These are phyloP conservation scores for Sporothrix luriei DNA, from an alignment of 2,329 filamentous ascomycete genomes.

Conservation along the genomic window DNA sequence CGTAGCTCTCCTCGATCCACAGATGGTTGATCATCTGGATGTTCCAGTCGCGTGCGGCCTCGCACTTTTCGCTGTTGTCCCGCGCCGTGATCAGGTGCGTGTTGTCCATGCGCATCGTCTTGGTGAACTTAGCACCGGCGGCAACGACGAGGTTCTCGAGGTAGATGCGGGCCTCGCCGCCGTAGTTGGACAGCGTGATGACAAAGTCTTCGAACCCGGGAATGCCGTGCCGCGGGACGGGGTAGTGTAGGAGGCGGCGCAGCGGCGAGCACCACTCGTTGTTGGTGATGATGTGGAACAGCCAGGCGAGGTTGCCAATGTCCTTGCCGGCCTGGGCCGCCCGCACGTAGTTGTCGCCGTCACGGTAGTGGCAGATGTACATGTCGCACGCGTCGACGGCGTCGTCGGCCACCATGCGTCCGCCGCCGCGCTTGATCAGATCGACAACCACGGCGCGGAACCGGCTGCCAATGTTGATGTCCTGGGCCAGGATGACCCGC, in stretches of 20 bases:
- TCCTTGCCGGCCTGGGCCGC: constrained; percentile 78
- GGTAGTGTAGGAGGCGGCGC: constrained; percentile 84
- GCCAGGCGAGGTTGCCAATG: constrained; percentile 90
- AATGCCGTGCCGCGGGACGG: constrained; percentile 74
- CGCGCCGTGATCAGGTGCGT: constrained; percentile 94
- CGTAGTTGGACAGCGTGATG: constrained; percentile 95
- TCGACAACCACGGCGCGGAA: constrained; percentile 68
- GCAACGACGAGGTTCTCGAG: constrained; percentile 88
- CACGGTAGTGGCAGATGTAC: constrained; percentile 84
- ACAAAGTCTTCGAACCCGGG: constrained; percentile 74
- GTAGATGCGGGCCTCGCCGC: constrained; percentile 89
- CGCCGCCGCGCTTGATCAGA: constrained; percentile 72
- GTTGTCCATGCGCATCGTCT: constrained; percentile 92
- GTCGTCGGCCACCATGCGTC: constrained; percentile 66
- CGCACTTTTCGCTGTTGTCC: constrained; percentile 86
- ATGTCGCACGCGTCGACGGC: constrained; percentile 72
- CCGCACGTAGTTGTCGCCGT: constrained; percentile 73
- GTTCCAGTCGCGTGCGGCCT: constrained; percentile 89
- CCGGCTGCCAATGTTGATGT: constrained; percentile 70
- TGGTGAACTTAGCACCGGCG: constrained; percentile 85
- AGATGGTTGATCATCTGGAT: constrained; percentile 90
- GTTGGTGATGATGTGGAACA: constrained; percentile 87
- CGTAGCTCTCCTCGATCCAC: constrained; percentile 97
- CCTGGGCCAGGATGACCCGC: constrained; percentile 73
- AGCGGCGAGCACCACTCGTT: constrained; percentile 88